phyloP scores from a whole-genome alignment of 179 eudicot genomes.

The Dionaea muscipula region DNA sequence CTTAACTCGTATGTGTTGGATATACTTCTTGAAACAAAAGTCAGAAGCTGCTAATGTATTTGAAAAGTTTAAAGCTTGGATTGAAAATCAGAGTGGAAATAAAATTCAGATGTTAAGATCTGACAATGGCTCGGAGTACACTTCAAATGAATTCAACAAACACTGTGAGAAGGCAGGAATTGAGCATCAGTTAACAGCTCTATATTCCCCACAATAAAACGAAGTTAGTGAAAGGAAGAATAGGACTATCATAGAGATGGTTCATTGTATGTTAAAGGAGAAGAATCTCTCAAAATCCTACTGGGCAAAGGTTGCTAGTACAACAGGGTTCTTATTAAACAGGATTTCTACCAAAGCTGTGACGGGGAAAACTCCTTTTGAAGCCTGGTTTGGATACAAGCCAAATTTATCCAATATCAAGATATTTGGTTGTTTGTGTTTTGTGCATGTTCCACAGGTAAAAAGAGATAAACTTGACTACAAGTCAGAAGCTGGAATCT shows the following conservation, averaged over 20 bases:
- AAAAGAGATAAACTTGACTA: constrained; percentile 4
- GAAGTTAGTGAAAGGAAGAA: constrained; percentile 9
- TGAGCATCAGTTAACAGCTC: constrained; percentile 5
- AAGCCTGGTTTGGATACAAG: constrained; percentile 9
- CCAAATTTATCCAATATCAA: constrained; percentile 3
- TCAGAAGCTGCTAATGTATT: constrained; percentile 2
- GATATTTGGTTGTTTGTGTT: too few relatives aligned
- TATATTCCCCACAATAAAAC: constrained; percentile 8
- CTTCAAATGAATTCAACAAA: background rate
- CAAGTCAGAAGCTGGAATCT: background rate
- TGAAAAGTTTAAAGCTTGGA: background rate
- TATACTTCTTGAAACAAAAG: constrained; percentile 13
- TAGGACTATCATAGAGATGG: background rate
- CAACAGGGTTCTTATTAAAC: constrained; percentile 1
- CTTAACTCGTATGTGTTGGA: constrained; percentile 10
- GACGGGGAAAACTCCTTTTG: constrained; percentile 5
- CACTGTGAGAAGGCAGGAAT: background rate
- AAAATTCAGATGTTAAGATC: background rate
- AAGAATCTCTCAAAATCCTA: background rate
- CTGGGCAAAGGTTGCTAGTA: constrained; percentile 5
- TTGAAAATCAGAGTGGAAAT: background rate
- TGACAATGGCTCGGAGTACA: background rate
- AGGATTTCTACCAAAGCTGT: constrained; percentile 2
- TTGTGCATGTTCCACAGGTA: constrained; percentile 3
- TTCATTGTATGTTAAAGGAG: constrained; percentile 1